Conservation (phyloP, 345 rosid species). For the Barbarea vulgaris region DNA sequence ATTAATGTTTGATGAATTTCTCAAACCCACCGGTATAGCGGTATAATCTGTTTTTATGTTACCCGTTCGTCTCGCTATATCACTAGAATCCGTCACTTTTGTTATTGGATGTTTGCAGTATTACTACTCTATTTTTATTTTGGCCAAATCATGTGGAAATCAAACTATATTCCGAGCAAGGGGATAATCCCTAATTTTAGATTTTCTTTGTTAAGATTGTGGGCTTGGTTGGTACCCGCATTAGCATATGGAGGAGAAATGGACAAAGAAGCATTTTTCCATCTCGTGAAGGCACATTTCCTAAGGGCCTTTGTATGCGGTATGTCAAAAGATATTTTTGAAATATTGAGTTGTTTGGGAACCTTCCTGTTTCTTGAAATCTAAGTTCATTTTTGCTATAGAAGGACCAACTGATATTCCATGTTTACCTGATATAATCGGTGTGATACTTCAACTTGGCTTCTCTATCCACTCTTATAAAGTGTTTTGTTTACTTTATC, state of each 20-base stretch:
- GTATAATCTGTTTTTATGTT: constrained; percentile 1
- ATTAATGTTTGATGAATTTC: background rate
- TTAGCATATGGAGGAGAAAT: constrained; percentile 86
- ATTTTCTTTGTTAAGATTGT: constrained; percentile 53
- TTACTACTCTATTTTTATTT: background rate
- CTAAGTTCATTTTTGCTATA: background rate
- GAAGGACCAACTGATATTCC: background rate
- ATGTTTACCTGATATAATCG: background rate
- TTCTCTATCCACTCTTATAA: constrained; percentile 7
- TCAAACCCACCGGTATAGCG: background rate
- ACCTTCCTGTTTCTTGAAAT: background rate
- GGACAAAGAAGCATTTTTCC: constrained; percentile 80
- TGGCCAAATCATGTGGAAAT: background rate
- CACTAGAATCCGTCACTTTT: background rate
- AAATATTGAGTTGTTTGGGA: background rate
- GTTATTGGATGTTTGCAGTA: background rate
- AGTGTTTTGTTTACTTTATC: background rate
- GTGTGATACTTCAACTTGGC: constrained; percentile 15
- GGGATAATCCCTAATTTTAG: background rate
- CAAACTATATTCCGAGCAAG: background rate
- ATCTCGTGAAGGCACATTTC: constrained; percentile 63
- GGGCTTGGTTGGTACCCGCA: constrained; percentile 77
- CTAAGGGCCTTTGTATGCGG: constrained; percentile 90
- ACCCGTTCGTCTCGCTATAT: background rate
- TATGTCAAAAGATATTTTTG: constrained; percentile 36